These are phyloP conservation scores for Bacidia rubella DNA, from an alignment of 495 filamentous ascomycete species.

Conservation along the genomic window DNA sequence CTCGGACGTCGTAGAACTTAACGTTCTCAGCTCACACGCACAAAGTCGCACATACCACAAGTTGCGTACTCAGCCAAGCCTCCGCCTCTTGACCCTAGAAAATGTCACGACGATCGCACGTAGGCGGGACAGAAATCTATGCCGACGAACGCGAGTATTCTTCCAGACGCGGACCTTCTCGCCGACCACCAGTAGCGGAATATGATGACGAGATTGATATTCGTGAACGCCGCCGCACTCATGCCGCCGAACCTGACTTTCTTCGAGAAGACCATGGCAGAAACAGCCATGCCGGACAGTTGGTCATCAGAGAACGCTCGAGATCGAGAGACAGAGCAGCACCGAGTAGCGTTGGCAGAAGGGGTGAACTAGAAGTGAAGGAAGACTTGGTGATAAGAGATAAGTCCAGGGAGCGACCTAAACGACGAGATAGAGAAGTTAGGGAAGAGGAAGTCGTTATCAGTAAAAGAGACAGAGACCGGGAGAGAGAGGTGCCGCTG, in stretches of 20 bases:
- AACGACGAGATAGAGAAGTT: conserved; percentile 12
- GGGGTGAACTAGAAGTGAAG: not conserved
- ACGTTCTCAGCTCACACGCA: not conserved
- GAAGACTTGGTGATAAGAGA: conserved; percentile 8
- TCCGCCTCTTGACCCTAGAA: too few species aligned
- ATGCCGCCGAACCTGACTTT: conserved; percentile 36
- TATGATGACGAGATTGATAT: conserved; percentile 23
- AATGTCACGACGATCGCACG: conserved; percentile 20
- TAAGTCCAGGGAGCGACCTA: conserved; percentile 13
- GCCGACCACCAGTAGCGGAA: conserved; percentile 11
- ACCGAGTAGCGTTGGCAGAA: conserved; percentile 1
- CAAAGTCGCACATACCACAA: too few species aligned
- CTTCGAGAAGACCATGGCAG: conserved; percentile 39
- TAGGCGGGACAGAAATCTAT: conserved; percentile 21
- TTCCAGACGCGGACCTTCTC: conserved; percentile 10
- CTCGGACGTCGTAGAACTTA: too few species aligned
- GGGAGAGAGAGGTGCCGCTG: conserved; percentile 10
- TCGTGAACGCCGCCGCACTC: conserved; percentile 24
- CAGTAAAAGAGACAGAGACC: not conserved
- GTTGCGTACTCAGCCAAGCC: too few species aligned
- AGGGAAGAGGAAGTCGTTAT: conserved; percentile 15
- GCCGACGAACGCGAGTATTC: conserved; percentile 33
- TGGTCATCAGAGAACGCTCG: conserved; percentile 31
- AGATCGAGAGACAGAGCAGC: conserved; percentile 7
- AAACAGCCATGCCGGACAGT: conserved; percentile 25